Base-by-base conservation (phyloP, 805 yeast species). In the Debaryomyces prosopidis region DNA sequence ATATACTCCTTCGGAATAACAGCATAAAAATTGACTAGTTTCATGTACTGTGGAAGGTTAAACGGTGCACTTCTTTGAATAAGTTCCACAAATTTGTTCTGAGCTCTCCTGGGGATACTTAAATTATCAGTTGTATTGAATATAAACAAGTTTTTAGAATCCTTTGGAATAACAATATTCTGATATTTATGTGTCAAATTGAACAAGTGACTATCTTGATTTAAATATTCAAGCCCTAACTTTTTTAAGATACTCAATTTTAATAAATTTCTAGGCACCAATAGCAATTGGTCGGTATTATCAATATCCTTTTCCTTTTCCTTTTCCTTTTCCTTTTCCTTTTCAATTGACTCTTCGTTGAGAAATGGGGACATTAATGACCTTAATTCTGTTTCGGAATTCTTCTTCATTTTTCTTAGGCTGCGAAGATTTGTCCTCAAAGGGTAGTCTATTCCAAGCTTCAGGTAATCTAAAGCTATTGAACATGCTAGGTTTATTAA, bases 61-160 rank as follows among this genome's bases (percentile, higher is more conserved):
- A 77, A 76, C 0, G 80, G 79, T 4, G 69, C 60, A 2, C 68
- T 54, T 6, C 54, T 52, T 17, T 55, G 57, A 12, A 72, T 35
- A 48, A 68, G 61, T 2, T 52, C 45, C 4, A 63, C 52, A 41
- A 63, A 54, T 7, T 56, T 54, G 36, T 38, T 31, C 26, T 43
- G 42, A 12, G 53, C 34, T 35, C 44, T 44, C 15, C 11, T 31
- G 36, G 45, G 47, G 36, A 46, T 34, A 11, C 38, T 34, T 12
- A 54, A 39, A 0, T 52, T 40, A 23, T 54, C 55, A 3, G 60
- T 53, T 4, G 69, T 58, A 45, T 73, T 72, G 58, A 73, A 73
- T 11, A 76, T 34, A 49, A 76, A 73, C 35, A 72, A 51, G 1
- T 63, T 68, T 18, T 58, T 59, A 6, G 70, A 57, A 17, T 54